Conservation (phyloP, 306 rosid species). For the Prinsepia uniflora region DNA sequence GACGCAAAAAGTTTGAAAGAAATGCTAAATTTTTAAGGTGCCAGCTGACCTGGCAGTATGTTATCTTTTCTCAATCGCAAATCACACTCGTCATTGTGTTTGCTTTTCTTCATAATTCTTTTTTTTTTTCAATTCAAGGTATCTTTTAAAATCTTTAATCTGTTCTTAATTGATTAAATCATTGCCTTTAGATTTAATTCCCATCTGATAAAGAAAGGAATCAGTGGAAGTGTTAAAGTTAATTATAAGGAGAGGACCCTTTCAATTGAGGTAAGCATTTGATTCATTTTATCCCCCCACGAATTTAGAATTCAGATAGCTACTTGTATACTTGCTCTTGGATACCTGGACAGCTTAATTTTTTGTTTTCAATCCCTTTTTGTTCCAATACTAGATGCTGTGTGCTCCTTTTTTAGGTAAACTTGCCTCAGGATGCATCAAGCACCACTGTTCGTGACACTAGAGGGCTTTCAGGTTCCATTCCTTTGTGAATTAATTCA, state of each 20-base stretch:
- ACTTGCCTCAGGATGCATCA: slow-evolving; percentile 96
- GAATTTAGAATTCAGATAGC: background rate
- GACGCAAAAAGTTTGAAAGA: slow-evolving; percentile 53
- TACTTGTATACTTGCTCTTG: background rate
- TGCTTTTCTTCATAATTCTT: background rate
- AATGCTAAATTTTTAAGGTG: slow-evolving; percentile 60
- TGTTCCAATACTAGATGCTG: slow-evolving; percentile 7
- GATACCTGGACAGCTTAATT: background rate
- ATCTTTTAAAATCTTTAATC: background rate
- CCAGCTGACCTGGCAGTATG: slow-evolving; percentile 84
- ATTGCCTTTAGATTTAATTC: slow-evolving; percentile 56
- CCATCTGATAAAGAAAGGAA: slow-evolving; percentile 80
- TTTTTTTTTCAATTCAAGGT: background rate
- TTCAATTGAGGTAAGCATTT: slow-evolving; percentile 60
- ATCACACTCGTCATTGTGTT: background rate
- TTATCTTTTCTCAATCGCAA: slow-evolving; percentile 7
- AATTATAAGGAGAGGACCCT: slow-evolving; percentile 68
- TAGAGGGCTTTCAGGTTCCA: slow-evolving; percentile 84
- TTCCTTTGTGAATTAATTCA: slow-evolving; percentile 15
- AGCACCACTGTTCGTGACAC: slow-evolving; percentile 71
- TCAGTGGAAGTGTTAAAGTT: slow-evolving; percentile 69
- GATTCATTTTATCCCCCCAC: background rate
- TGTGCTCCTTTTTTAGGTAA: slow-evolving; percentile 48
- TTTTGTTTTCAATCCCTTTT: background rate
- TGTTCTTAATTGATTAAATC: slow-evolving; percentile 12